These are phyloP conservation scores for Sporothrix curviconia DNA, from an alignment of 2,329 filamentous ascomycete species.

Conservation along the genomic window DNA sequence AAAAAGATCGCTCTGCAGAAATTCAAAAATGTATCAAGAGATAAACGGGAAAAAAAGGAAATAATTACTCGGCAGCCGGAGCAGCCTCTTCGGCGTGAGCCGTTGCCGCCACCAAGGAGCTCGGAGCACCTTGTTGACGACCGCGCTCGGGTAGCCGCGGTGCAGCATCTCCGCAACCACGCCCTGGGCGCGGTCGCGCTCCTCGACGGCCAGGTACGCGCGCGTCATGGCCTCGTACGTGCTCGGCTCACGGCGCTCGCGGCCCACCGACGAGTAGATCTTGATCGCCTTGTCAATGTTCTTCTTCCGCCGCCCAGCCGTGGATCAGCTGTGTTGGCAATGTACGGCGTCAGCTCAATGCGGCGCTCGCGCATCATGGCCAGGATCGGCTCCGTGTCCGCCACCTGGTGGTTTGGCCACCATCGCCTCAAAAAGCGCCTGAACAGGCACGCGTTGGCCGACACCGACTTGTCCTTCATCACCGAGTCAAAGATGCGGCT, in stretches of 20 bases:
- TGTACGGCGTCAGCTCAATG: constrained; percentile 90
- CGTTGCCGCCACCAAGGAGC: constrained; percentile 64
- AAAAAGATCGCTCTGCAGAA: no score
- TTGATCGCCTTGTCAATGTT: constrained; percentile 70
- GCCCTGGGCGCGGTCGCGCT: constrained; percentile 65
- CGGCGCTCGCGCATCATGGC: constrained; percentile 64
- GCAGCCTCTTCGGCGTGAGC: constrained; percentile 31
- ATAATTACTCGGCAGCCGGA: constrained; percentile 5
- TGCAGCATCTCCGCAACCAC: constrained; percentile 87
- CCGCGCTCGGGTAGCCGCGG: constrained; percentile 83
- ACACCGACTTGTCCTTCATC: constrained; percentile 58
- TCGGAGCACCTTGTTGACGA: constrained; percentile 91
- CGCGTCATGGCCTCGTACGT: constrained; percentile 99
- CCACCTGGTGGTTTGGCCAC: constrained; percentile 87
- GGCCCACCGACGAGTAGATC: constrained; percentile 73
- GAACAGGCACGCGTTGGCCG: constrained; percentile 82
- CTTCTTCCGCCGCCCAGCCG: constrained; percentile 82
- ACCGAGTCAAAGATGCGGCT: constrained; percentile 76
- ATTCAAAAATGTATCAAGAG: background rate
- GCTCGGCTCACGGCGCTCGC: constrained; percentile 81
- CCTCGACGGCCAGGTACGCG: constrained; percentile 78
- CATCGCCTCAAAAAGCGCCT: constrained; percentile 94
- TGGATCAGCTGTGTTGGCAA: constrained; percentile 97
- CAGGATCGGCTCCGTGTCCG: constrained; percentile 67
- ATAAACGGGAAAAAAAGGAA: no score